Evolutionary conservation across 441 rosid species (phyloP), one percentile per base, ranked within the genome.

Genomic region (Codiaeum variegatum): DNA sequence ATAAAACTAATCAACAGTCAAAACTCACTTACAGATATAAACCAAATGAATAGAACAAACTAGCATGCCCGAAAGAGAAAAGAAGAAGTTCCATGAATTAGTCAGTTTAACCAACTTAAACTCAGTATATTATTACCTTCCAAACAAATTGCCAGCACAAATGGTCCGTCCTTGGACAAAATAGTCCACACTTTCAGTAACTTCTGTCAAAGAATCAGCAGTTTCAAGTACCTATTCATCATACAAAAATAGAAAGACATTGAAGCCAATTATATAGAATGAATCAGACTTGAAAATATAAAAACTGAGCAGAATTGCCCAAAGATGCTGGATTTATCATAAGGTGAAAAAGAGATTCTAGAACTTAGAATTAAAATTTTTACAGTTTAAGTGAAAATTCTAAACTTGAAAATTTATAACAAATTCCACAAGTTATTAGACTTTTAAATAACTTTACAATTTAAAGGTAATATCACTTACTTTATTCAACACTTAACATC

Each of bases 141-240:
- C 99, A 83, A 96, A 96, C 83, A 93, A 82, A 82, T 96, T 96
- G 83, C 99, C 99, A 52, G 98, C 97, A 69, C 96, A 89, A 83
- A 96, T 70, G 66, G 99, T 96, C 86, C 89, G 83, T 78, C 99
- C 99, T 90, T 96, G 98, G 72, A 96, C 98, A 79, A 85, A 93
- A 83, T 96, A 96, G 86, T 91, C 99, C 64, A 96, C 99, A 80
- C 92, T 93, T 86, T 96, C 99, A 76, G 99, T 96, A 76, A 96
- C 99, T 87, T 96, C 99, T 7, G 97, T 79, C 84, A 96, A 90
- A 81, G 86, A 91, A 87, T 96, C 99, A 77, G 91, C 99, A 62
- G 98, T 96, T 83, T 96, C 99, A 85, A 96, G 98, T 54, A 96
- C 97, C 99, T 96, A 86, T 44, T 54, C 21, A 21, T 74, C 26